These are phyloP conservation scores for Pythium dissotocum DNA, from an alignment of 352 stramenopile species.

Conservation along the genomic window DNA sequence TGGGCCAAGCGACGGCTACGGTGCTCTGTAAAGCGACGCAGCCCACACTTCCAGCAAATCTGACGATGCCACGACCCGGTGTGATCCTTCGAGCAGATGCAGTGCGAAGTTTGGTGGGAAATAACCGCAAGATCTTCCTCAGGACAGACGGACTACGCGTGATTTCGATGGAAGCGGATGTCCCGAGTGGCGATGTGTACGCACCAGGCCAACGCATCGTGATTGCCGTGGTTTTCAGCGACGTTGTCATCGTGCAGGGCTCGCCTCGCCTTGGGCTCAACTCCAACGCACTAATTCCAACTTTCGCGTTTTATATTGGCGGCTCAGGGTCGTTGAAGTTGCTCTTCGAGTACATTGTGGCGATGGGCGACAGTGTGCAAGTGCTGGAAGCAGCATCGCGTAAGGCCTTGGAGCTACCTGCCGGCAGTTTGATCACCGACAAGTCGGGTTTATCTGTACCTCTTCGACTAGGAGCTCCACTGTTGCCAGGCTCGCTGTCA, in stretches of 20 bases:
- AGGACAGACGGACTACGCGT: conserved; percentile 63
- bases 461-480: conserved; percentile 37
- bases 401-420: conserved; percentile 48
- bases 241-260: conserved; percentile 49
- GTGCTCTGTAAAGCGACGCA: conserved; percentile 42
- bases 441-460: conserved; percentile 42
- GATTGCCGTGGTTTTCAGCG: conserved; percentile 52
- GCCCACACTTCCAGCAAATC: conserved; percentile 37
- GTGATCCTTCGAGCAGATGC: conserved; percentile 47
- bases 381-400: conserved; percentile 53
- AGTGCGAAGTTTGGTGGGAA: conserved; percentile 58
- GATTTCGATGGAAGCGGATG: conserved; percentile 31
- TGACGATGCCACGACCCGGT: conserved; percentile 51
- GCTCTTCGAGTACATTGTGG: conserved; percentile 62
- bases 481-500: conserved; percentile 44
- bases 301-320: conserved; percentile 50
- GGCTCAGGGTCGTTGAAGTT: conserved; percentile 48
- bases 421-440: conserved; percentile 51
- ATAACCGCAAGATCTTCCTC: conserved; percentile 59
- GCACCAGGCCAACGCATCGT: conserved; percentile 60
- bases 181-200: conserved; percentile 47
- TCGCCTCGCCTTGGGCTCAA: conserved; percentile 55
- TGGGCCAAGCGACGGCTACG: conserved; percentile 34
- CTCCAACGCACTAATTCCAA: conserved; percentile 28
- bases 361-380: conserved; percentile 39